Base-by-base conservation (phyloP, 495 filamentous ascomycete genomes). In the Chaetomium tenue region DNA sequence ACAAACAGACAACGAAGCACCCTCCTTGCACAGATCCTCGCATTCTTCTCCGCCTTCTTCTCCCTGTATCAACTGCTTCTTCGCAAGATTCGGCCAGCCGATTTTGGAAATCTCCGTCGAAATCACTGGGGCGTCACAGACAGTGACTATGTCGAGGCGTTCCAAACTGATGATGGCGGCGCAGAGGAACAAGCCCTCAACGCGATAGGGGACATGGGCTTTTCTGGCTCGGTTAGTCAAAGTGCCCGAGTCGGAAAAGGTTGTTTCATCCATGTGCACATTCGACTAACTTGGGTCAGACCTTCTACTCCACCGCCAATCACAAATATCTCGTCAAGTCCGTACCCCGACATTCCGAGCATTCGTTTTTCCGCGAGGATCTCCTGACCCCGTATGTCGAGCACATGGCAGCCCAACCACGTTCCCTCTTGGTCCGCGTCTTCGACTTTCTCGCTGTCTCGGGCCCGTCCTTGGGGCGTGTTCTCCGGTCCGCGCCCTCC, bases 281-380 rank as follows among this genome's bases (percentile, higher is more conserved):
- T 47, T 2, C 44, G 5, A n/a, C 46, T 52, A 52, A 52, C 48
- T 11, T 18, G 8, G 22, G 23, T 23, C 37, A 76, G 81, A 88
- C 88, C n/a, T 91, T 91, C 75, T 87, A 88, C 73, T 77, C 77
- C 23, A 90, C 87, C 0, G 67, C 78, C 23, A 82, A 90, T 66
- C 76, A 77, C 20, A 82, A 81, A 63, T 88, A 81, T 67, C 81
- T 90, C 3, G 78, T 90, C 68, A 91, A 91, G 68, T 87, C 84
- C 12, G 72, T 91, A 7, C 87, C 87, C 0, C 81, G 88, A 2
- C 77, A 80, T 42, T 89, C 87, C 63, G 88, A 91, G 63, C 80
- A 90, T 68, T 77, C 79, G 50, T 91, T 89, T 75, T 91, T 91
- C 78, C 77, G 81, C 60, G 71, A 83, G 2, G 86, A 88, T 40